A percentile compares a stretch with the other conserved stretches of the same genome.
Evolutionary conservation across 1,284 basidiomycete species (phyloP).

Genomic region (Cystobasidium sp.): DNA sequence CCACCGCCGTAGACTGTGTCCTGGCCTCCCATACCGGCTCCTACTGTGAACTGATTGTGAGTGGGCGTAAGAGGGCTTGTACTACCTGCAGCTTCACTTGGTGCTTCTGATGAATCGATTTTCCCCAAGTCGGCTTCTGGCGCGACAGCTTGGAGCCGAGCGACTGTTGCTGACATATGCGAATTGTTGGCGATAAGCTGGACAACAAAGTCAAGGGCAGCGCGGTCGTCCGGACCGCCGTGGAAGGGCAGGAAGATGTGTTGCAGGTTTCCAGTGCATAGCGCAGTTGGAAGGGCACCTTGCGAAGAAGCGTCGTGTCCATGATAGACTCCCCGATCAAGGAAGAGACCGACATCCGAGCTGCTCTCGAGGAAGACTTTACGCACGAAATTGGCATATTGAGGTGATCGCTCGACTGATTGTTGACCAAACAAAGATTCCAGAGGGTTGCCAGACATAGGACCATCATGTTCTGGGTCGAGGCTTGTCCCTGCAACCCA

Average conservation of each 20-base stretch:
- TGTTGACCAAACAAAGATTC: conserved; percentile 66
- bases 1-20: conserved; percentile 71
- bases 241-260: conserved; percentile 87
- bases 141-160: conserved; percentile 62
- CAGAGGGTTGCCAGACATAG: conserved; percentile 61
- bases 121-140: conserved; percentile 46
- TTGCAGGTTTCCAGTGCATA: conserved; percentile 57
- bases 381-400: conserved; percentile 69
- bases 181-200: conserved; percentile 72
- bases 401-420: conserved; percentile 52
- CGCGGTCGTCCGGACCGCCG: conserved; percentile 87
- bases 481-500: conserved; percentile 64
- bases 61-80: conserved; percentile 52
- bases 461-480: conserved; percentile 48
- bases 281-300: background rate
- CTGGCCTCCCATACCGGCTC: conserved; percentile 52
- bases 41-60: conserved; percentile 47
- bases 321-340: conserved; percentile 67
- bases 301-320: conserved; percentile 27
- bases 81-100: conserved; percentile 46
- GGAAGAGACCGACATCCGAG: conserved; percentile 70
- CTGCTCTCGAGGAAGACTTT: conserved; percentile 69
- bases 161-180: conserved; percentile 69
- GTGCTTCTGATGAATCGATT: conserved; percentile 59
- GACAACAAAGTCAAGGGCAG: conserved; percentile 75